Evolutionary conservation across 345 rosid genomes (phyloP).

Genomic region (Lepidium sativum): DNA sequence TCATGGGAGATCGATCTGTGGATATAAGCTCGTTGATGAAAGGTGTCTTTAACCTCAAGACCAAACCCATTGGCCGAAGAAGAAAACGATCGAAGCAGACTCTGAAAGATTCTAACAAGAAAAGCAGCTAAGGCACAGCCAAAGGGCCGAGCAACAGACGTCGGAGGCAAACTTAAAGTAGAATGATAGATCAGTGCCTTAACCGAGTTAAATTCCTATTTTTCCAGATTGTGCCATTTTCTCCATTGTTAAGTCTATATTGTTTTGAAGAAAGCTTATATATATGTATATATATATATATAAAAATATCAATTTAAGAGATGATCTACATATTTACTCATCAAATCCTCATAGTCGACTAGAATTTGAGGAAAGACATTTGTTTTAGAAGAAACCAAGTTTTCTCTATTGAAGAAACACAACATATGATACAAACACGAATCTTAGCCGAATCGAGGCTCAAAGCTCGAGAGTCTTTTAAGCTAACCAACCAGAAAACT

Average conservation of each 20-base stretch:
- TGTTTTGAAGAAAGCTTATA: neutral
- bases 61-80: conserved; percentile 17
- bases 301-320: neutral
- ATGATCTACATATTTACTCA: neutral
- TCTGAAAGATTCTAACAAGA: conserved; percentile 25
- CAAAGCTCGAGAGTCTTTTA: neutral
- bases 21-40: conserved; percentile 75
- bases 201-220: neutral
- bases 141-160: neutral
- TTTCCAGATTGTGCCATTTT: neutral
- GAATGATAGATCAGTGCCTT: neutral
- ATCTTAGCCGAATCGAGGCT: conserved; percentile 6
- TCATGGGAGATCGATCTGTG: conserved; percentile 66
- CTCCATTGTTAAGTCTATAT: neutral
- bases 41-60: conserved; percentile 44
- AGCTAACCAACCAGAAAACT: too few relatives aligned
- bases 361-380: too few relatives aligned
- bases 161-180: neutral
- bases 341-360: too few relatives aligned
- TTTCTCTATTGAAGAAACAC: conserved; percentile 10
- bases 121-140: conserved; percentile 5
- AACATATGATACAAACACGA: conserved; percentile 14
- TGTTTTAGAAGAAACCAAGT: neutral
- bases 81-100: conserved; percentile 29
- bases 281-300: too few relatives aligned